Evolutionary conservation across 805 yeast genomes (phyloP).

Genomic region (Saturnispora zaruensis): DNA sequence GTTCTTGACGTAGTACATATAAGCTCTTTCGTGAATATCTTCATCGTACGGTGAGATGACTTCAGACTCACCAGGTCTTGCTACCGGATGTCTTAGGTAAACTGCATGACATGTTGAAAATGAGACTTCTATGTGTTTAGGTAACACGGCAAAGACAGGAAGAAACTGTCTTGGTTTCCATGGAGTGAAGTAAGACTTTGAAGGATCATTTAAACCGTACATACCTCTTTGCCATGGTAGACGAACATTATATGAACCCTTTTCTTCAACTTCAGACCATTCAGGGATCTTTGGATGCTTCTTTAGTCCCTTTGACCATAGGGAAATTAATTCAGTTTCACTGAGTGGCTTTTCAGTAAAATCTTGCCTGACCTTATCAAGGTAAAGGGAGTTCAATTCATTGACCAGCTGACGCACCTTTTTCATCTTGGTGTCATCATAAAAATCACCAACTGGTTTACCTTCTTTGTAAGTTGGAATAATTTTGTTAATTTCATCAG

Average conservation of each 20-base stretch:
- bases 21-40: constrained; percentile 84
- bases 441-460: constrained; percentile 21
- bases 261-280: constrained; percentile 27
- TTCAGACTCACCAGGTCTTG: constrained; percentile 94
- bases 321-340: constrained; percentile 23
- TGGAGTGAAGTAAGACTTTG: constrained; percentile 86
- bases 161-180: constrained; percentile 93
- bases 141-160: constrained; percentile 86
- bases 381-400: constrained; percentile 27
- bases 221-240: constrained; percentile 79
- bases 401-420: constrained; percentile 28
- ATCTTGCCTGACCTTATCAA: constrained; percentile 27
- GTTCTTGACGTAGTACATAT: constrained; percentile 82
- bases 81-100: constrained; percentile 94
- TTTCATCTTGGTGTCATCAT: constrained; percentile 25
- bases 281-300: constrained; percentile 35
- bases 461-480: constrained; percentile 26
- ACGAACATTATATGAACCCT: constrained; percentile 33
- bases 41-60: constrained; percentile 83
- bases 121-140: constrained; percentile 85
- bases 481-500: constrained; percentile 42
- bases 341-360: constrained; percentile 20
- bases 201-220: constrained; percentile 71
- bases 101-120: constrained; percentile 92
- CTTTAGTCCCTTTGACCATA: constrained; percentile 42